Conservation (phyloP, 129 eudicot species). For the Glebionis coronaria region DNA sequence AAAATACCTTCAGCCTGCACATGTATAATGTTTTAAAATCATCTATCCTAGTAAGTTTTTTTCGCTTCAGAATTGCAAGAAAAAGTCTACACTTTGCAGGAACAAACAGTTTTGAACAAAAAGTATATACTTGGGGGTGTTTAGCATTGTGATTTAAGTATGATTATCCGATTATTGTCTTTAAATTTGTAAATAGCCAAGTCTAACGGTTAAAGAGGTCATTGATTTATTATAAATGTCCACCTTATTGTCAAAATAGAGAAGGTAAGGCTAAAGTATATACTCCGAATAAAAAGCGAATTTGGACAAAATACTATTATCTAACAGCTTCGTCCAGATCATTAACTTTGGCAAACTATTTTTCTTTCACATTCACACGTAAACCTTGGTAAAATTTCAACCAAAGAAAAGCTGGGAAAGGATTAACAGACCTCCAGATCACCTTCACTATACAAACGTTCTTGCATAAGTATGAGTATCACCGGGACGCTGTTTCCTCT, state of each 20-base stretch:
- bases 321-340: no score
- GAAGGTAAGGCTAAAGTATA: not conserved
- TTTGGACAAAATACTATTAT: no score
- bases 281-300: not conserved
- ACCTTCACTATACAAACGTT: conserved; percentile 74
- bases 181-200: no score
- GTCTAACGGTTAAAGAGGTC: no score
- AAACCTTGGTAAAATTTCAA: no score
- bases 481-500: conserved; percentile 90
- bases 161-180: no score
- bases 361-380: not conserved
- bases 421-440: conserved; percentile 63
- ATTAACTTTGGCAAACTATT: not conserved
- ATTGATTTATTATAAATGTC: no score
- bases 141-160: not conserved
- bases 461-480: conserved; percentile 81
- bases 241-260: not conserved
- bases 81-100: not conserved
- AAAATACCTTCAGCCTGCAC: conserved; percentile 92
- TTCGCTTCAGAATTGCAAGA: not conserved
- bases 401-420: conserved; percentile 4
- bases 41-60: not conserved
- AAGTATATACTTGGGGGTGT: not conserved
- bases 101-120: not conserved
- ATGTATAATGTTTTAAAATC: not conserved